Conservation (phyloP, 805 yeast genomes). For the Candida orba region DNA sequence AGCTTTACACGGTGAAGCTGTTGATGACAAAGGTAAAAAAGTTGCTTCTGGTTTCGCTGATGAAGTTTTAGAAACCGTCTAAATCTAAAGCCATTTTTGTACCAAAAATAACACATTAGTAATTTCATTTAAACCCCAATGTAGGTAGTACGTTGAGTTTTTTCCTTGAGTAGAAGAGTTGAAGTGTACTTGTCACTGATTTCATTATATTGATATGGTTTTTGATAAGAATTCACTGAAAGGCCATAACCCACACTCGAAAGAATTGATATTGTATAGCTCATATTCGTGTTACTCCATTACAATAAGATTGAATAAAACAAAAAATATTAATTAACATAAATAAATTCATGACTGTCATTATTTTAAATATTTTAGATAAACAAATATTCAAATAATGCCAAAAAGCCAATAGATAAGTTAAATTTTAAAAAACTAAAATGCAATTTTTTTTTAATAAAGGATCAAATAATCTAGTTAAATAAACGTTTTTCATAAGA, state of each 20-base stretch:
- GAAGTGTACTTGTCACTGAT: too few species aligned
- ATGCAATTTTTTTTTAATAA: neutral
- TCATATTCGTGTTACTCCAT: too few species aligned
- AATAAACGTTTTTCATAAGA: constrained; percentile 97
- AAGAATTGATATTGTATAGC: too few species aligned
- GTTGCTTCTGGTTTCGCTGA: constrained; percentile 95
- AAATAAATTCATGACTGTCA: constrained; percentile 3
- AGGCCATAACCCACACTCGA: too few species aligned
- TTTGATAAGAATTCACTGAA: too few species aligned
- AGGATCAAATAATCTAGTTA: constrained; percentile 26
- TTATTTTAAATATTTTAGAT: neutral
- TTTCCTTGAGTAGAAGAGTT: too few species aligned
- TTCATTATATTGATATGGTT: too few species aligned
- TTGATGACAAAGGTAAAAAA: constrained; percentile 97
- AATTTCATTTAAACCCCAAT: constrained; percentile 1
- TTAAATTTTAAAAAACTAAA: neutral
- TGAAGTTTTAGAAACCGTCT: constrained; percentile 95
- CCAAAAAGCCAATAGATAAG: neutral
- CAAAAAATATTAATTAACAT: neutral
- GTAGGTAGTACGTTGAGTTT: too few species aligned
- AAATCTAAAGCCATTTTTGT: constrained; percentile 28
- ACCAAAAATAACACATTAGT: constrained; percentile 10
- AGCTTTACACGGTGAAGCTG: constrained; percentile 94
- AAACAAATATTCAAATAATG: neutral
- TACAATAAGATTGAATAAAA: neutral